phyloP scores from a whole-genome alignment of 768 basidiomycete species.

The Lactarius trivialis region DNA sequence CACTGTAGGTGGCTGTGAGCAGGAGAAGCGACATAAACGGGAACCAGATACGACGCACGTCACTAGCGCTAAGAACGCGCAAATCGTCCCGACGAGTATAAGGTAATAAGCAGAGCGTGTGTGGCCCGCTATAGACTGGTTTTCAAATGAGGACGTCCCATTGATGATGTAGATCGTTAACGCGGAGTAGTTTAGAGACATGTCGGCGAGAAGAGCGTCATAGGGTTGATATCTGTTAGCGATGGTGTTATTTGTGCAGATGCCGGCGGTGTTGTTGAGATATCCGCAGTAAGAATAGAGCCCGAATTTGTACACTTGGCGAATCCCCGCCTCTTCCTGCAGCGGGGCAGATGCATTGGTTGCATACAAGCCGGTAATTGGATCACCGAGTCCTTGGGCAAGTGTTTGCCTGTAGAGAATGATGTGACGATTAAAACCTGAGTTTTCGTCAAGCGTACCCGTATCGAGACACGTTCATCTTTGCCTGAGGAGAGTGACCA shows the following conservation, averaged over 20 bases:
- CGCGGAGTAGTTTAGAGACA: constrained; percentile 54
- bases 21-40: not conserved
- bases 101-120: constrained; percentile 72
- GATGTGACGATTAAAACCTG: constrained; percentile 7
- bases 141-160: constrained; percentile 43
- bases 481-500: constrained; percentile 39
- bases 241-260: constrained; percentile 54
- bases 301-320: constrained; percentile 72
- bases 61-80: constrained; percentile 55
- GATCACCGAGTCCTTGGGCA: constrained; percentile 34
- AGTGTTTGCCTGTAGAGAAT: constrained; percentile 44
- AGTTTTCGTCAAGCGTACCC: constrained; percentile 41
- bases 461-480: constrained; percentile 63
- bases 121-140: constrained; percentile 53
- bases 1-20: constrained; percentile 37
- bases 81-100: constrained; percentile 64
- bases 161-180: constrained; percentile 49
- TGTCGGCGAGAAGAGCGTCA: constrained; percentile 56
- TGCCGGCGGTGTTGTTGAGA: constrained; percentile 50
- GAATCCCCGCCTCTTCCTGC: constrained; percentile 48
- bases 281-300: constrained; percentile 77
- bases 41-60: constrained; percentile 41
- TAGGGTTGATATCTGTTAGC: constrained; percentile 62
- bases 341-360: constrained; percentile 58
- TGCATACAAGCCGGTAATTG: constrained; percentile 61